Percentiles rank a stretch among this genome's conserved stretches.
Conservation (phyloP, 805 yeast species). For the Metschnikowia matae region DNA sequence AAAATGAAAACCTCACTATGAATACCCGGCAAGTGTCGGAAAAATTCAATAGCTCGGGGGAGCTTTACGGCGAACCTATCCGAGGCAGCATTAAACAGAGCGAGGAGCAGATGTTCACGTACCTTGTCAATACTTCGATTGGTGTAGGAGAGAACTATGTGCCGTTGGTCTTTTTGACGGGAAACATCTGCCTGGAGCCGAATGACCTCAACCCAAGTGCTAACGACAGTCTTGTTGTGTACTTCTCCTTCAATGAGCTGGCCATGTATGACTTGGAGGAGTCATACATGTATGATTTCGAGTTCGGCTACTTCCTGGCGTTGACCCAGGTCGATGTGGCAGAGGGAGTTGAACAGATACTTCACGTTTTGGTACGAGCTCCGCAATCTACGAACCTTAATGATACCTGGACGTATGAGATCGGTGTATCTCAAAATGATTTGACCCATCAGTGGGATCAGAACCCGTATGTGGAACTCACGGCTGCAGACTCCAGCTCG, state of each 20-base stretch:
- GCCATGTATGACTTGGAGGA: constrained; percentile 29
- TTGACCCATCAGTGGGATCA: constrained; percentile 69
- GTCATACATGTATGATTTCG: constrained; percentile 27
- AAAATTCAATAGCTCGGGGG: not conserved
- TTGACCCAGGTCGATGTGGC: constrained; percentile 30
- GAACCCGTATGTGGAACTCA: constrained; percentile 48
- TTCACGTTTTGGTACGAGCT: constrained; percentile 39
- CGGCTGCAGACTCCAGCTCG: constrained; percentile 68
- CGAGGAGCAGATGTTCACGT: constrained; percentile 40
- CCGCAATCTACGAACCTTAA: constrained; percentile 35
- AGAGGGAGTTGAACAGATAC: constrained; percentile 6
- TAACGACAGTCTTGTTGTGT: constrained; percentile 31
- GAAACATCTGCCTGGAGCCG: constrained; percentile 45
- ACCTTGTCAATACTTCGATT: constrained; percentile 40
- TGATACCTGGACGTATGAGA: constrained; percentile 55
- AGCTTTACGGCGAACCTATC: constrained; percentile 23
- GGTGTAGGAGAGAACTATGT: constrained; percentile 46
- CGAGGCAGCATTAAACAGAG: constrained; percentile 32
- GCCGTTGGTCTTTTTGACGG: constrained; percentile 46
- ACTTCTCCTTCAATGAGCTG: constrained; percentile 35
- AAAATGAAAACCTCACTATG: not conserved
- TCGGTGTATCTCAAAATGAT: constrained; percentile 63
- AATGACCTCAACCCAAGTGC: constrained; percentile 15
- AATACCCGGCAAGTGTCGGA: not conserved
- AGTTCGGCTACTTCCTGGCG: constrained; percentile 38